Conservation (phyloP, 768 basidiomycete species). For the Russula sp. region DNA sequence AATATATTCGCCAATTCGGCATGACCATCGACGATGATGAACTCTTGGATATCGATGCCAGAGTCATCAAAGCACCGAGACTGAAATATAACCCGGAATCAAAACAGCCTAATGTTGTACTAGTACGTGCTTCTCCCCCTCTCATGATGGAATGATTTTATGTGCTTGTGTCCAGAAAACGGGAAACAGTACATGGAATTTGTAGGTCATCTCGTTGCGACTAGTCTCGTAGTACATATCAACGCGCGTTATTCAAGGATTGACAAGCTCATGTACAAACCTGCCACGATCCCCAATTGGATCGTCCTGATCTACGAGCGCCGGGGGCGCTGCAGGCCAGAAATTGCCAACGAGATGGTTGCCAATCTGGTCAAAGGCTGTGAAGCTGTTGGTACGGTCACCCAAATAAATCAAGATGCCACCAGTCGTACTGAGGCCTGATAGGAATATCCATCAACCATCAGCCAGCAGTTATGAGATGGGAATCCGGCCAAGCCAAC, state of each 20-base stretch:
- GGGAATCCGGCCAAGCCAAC: constrained; percentile 52
- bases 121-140: constrained; percentile 34
- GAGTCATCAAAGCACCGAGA: constrained; percentile 56
- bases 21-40: constrained; percentile 50
- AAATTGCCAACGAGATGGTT: constrained; percentile 47
- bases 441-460: constrained; percentile 55
- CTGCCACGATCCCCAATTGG: constrained; percentile 51
- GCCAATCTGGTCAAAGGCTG: constrained; percentile 44
- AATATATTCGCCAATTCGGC: constrained; percentile 64
- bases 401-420: not conserved
- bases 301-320: constrained; percentile 62
- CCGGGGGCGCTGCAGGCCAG: constrained; percentile 44
- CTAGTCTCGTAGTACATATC: not conserved
- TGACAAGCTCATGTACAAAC: constrained; percentile 61
- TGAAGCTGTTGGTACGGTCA: constrained; percentile 49
- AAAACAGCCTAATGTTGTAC: constrained; percentile 43
- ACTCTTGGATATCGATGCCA: constrained; percentile 52
- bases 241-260: constrained; percentile 39
- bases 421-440: not conserved
- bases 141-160: not conserved
- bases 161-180: constrained; percentile 40
- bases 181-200: constrained; percentile 69
- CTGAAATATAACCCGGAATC: constrained; percentile 58
- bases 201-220: constrained; percentile 37
- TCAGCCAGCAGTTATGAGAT: constrained; percentile 39